Base-by-base conservation (phyloP, 129 eudicot species). In the Artemisia argyi region DNA sequence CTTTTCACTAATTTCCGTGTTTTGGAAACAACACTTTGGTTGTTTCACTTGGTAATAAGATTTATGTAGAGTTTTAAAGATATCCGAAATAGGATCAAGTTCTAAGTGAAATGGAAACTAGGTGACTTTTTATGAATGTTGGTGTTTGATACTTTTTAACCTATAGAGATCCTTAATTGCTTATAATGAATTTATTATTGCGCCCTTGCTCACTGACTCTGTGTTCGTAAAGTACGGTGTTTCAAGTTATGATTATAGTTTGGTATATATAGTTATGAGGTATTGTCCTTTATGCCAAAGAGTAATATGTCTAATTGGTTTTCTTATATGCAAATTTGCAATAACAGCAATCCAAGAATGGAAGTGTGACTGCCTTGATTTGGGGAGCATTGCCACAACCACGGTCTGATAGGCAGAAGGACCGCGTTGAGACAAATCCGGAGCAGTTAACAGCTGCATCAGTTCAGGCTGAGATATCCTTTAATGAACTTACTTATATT, bases 321-420 rank as follows among this genome's bases (percentile, higher is more conserved):
- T 20, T 71, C 22, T 20, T 60, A 28, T 80, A 49, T 58, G 68
- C 50, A 51, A 65, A 19, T 44, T 46, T 76, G 73, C 52, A 46
- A 61, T 71, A 76, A 71, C 91, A 95, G 99, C 87, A 86, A 32
- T 83, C 94, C 2, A 88, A 78, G 79, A 70, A 82, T 64, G 97
- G 99, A 69, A 83, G 72, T 50, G 81, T 79, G 55, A 88, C 87
- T 66, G 99, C 99, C 15, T 66, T 91, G 67, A 95, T 95, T 46
- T 95, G 99, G 99, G 99, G 90, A 73, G 99, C 97, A 51, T 73
- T 92, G 66, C 99, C 99, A 16, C 99, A 95, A 73, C 96, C 99
- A 20, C 87, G 99, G 16, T 86, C 84, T 71, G 99, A 95, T 86
- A 83, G 99, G 67, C 82, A 76, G 76, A 95, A 95, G 80, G 99